Conservation (phyloP, 345 rosid species). For the Durio zibethinus region DNA sequence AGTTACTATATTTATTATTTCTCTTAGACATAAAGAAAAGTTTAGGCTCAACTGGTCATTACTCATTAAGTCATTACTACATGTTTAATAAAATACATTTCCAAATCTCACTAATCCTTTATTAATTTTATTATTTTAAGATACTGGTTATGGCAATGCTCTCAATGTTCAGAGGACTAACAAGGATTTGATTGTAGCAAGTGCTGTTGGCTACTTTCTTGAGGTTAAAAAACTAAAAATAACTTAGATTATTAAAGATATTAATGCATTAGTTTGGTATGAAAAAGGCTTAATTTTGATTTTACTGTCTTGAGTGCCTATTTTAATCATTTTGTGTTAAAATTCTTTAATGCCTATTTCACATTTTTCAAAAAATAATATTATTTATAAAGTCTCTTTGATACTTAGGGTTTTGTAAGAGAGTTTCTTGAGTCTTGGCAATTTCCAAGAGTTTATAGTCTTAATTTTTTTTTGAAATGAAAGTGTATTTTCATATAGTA, state of each 20-base stretch:
- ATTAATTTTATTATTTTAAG: constrained; percentile 16
- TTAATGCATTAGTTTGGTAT: neutral
- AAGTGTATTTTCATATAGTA: no score
- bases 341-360: no score
- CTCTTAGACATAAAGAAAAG: no score
- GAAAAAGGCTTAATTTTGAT: neutral
- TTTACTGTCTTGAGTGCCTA: neutral
- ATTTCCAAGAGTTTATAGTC: no score
- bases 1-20: neutral
- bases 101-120: neutral
- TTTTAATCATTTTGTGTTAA: no score
- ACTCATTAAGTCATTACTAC: neutral
- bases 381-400: no score
- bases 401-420: no score
- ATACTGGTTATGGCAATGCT: constrained; percentile 55
- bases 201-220: constrained; percentile 59
- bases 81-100: neutral
- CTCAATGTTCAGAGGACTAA: constrained; percentile 54
- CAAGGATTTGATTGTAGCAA: constrained; percentile 54
- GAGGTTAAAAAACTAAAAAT: constrained; percentile 35
- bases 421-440: no score
- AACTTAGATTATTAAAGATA: neutral
- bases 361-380: no score
- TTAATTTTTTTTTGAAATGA: no score
- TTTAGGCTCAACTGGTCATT: neutral